Conservation (phyloP, 306 rosid species). For the Arachis hypogaea region DNA sequence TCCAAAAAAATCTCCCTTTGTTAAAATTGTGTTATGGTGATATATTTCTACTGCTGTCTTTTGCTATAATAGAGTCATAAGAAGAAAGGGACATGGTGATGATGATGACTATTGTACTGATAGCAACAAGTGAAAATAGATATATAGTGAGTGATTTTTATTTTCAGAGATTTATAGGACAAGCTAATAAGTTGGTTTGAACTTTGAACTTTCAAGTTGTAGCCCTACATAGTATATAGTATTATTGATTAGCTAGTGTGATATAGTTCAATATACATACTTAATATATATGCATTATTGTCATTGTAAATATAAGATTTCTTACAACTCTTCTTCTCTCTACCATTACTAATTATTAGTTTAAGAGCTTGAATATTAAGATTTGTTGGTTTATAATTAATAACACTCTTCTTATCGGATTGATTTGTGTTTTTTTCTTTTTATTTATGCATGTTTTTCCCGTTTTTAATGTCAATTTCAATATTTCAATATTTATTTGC, state of each 20-base stretch:
- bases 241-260: neutral
- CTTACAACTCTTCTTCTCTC: neutral
- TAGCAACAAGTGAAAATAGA: neutral
- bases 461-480: too few species aligned
- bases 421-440: too few species aligned
- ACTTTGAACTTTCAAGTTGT: neutral
- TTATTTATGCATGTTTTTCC: too few species aligned
- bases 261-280: neutral
- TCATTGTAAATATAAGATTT: constrained; percentile 22
- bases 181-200: too few species aligned
- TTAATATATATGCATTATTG: neutral
- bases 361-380: too few species aligned
- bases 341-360: too few species aligned
- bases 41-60: constrained; percentile 73
- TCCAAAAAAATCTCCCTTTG: too few species aligned
- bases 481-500: too few species aligned
- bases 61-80: constrained; percentile 78
- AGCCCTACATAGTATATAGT: neutral
- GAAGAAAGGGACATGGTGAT: constrained; percentile 47
- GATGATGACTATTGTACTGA: neutral
- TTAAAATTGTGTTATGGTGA: too few species aligned
- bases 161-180: neutral
- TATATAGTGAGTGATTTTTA: constrained; percentile 20
- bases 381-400: too few species aligned
- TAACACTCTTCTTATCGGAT: too few species aligned